Evolutionary conservation across 331 rosid genomes (phyloP).

Genomic region (Erythrophleum ivorense): DNA sequence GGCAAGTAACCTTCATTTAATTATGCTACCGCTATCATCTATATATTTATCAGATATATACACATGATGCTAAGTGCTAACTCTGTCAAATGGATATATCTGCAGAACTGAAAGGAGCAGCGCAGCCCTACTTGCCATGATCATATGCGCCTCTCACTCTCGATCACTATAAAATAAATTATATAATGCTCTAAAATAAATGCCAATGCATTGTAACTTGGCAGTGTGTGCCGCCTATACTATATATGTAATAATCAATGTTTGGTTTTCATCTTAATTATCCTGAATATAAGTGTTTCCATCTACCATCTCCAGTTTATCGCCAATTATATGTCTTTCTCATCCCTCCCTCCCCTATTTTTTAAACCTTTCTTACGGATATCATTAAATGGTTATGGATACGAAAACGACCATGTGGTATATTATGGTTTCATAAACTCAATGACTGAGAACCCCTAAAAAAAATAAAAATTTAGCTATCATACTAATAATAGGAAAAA

Average conservation of each 20-base stretch:
- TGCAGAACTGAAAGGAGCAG: conserved; percentile 20
- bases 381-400: neutral
- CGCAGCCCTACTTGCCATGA: neutral
- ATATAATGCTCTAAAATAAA: neutral
- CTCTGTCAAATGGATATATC: neutral
- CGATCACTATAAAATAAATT: neutral
- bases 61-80: neutral
- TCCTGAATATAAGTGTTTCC: too few species aligned
- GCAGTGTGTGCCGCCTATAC: neutral
- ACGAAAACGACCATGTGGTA: neutral
- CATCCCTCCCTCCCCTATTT: neutral
- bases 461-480: neutral
- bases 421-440: neutral
- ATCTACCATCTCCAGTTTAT: neutral
- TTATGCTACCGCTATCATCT: neutral
- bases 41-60: too few species aligned
- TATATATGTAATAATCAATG: neutral
- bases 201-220: neutral
- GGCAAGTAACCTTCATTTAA: neutral
- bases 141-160: neutral
- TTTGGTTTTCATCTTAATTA: neutral
- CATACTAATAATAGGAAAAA: neutral
- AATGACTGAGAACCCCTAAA: neutral
- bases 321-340: neutral
- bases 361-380: neutral